phyloP scores from a whole-genome alignment of 1,284 basidiomycete genomes.

The Cutaneotrichosporon spelunceum region DNA sequence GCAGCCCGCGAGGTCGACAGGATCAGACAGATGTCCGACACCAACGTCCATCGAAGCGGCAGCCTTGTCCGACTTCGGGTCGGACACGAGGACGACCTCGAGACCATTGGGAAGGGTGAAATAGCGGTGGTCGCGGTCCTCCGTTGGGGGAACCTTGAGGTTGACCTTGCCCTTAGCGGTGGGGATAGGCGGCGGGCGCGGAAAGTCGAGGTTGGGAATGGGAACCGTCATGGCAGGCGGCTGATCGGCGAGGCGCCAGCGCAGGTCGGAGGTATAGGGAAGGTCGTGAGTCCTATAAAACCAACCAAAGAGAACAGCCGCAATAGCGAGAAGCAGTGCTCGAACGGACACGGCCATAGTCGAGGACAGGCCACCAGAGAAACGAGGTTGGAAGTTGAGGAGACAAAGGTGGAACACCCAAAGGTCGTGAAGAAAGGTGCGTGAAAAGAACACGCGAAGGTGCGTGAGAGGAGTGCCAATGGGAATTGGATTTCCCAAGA shows the following conservation, averaged over 20 bases:
- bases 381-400: not conserved
- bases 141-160: constrained; percentile 60
- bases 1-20: constrained; percentile 61
- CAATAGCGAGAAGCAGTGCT: not conserved
- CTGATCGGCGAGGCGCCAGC: not conserved
- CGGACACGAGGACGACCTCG: constrained; percentile 80
- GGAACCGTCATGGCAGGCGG: constrained; percentile 7
- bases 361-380: not conserved
- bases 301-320: constrained; percentile 3
- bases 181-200: constrained; percentile 40
- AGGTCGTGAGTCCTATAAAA: constrained; percentile 5
- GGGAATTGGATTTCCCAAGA: too few species aligned
- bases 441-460: too few species aligned
- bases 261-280: not conserved
- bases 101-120: constrained; percentile 84
- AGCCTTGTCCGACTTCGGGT: constrained; percentile 86
- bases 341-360: not conserved
- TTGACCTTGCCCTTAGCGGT: constrained; percentile 55
- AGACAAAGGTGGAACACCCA: not conserved
- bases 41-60: constrained; percentile 93
- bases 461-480: too few species aligned
- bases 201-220: constrained; percentile 21
- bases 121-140: constrained; percentile 72
- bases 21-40: constrained; percentile 91
- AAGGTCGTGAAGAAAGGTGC: not conserved